A percentile compares a stretch with the other conserved stretches of the same genome.
These are phyloP conservation scores for Madurella fahalii DNA, from an alignment of 2,329 filamentous ascomycete genomes.

Conservation along the genomic window DNA sequence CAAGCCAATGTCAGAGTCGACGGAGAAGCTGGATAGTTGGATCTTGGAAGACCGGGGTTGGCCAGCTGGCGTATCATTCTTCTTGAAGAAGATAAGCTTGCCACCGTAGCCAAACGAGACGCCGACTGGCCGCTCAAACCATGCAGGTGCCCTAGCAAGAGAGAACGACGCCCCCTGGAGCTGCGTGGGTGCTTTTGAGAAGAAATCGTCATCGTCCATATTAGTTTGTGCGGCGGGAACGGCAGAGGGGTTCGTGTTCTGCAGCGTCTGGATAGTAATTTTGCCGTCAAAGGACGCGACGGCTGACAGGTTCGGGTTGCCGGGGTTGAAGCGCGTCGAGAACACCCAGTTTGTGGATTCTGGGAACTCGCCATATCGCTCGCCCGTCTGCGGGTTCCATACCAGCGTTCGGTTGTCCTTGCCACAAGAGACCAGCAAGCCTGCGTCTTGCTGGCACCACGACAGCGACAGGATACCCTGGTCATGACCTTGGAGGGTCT, in stretches of 20 bases:
- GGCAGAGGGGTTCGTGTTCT: conserved; percentile 82
- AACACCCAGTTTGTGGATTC: conserved; percentile 99
- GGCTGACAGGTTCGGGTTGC: conserved; percentile 86
- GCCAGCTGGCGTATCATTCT: conserved; percentile 54
- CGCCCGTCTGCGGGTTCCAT: conserved; percentile 93
- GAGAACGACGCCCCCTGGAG: conserved; percentile 89
- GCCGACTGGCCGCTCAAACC: conserved; percentile 80
- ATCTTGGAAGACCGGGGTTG: conserved; percentile 71
- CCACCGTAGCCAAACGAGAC: conserved; percentile 95
- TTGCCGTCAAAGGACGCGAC: conserved; percentile 97
- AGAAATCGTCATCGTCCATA: conserved; percentile 92
- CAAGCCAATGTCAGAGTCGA: conserved; percentile 79
- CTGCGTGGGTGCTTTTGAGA: conserved; percentile 86
- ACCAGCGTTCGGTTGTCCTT: conserved; percentile 95
- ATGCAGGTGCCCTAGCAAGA: conserved; percentile 78
- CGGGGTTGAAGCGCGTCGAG: conserved; percentile 87
- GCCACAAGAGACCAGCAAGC: conserved; percentile 85
- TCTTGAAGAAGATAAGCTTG: conserved; percentile 74
- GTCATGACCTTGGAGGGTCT: conserved; percentile 85
- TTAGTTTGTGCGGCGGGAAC: conserved; percentile 62
- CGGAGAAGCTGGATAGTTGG: conserved; percentile 79
- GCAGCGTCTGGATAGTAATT: conserved; percentile 87
- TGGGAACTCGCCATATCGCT: conserved; percentile 85
- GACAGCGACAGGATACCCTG: conserved; percentile 90
- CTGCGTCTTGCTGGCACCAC: conserved; percentile 89